A percentile compares a stretch with the other conserved stretches of the same genome.
Evolutionary conservation across 176 grass and related monocot species (phyloP).

Genomic region (Aechmea fasciata): DNA sequence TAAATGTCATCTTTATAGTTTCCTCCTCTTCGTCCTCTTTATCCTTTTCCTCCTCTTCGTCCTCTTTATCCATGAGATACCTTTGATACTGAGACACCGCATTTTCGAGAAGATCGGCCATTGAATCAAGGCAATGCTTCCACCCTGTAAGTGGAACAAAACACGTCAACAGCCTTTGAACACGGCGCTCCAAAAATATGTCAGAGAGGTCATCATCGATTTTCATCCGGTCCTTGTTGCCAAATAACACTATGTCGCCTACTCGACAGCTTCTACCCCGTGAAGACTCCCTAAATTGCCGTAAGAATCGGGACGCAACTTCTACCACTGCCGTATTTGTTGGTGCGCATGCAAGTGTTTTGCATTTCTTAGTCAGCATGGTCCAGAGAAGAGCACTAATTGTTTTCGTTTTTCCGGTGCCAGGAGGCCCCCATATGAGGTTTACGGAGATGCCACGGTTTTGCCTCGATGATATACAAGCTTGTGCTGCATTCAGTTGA

Average conservation of each 20-base stretch:
- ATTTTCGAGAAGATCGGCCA: conserved; percentile 36
- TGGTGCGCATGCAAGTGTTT: conserved; percentile 54
- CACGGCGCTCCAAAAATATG: conserved; percentile 56
- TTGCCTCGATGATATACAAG: conserved; percentile 35
- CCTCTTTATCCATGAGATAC: conserved; percentile 12
- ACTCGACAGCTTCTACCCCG: conserved; percentile 19
- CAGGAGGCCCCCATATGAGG: conserved; percentile 70
- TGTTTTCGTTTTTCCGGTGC: conserved; percentile 78
- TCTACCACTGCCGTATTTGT: conserved; percentile 69
- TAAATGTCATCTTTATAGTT: neutral
- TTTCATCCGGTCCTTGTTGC: conserved; percentile 41
- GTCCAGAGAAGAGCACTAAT: conserved; percentile 50
- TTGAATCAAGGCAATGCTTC: conserved; percentile 36
- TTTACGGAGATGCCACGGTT: neutral
- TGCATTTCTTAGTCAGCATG: conserved; percentile 18
- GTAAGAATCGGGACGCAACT: conserved; percentile 37
- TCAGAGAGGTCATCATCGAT: conserved; percentile 35
- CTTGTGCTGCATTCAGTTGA: conserved; percentile 28
- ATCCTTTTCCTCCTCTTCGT: conserved; percentile 5
- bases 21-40: neutral
- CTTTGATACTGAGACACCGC: conserved; percentile 29
- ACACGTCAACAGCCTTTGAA: conserved; percentile 35
- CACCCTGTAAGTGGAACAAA: conserved; percentile 53
- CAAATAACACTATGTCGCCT: conserved; percentile 58
- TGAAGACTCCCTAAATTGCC: conserved; percentile 26